Percentiles rank a stretch among this genome's conserved stretches.
Evolutionary conservation across 169 alveolate species (phyloP).

Genomic region (Plasmodium relictum): DNA sequence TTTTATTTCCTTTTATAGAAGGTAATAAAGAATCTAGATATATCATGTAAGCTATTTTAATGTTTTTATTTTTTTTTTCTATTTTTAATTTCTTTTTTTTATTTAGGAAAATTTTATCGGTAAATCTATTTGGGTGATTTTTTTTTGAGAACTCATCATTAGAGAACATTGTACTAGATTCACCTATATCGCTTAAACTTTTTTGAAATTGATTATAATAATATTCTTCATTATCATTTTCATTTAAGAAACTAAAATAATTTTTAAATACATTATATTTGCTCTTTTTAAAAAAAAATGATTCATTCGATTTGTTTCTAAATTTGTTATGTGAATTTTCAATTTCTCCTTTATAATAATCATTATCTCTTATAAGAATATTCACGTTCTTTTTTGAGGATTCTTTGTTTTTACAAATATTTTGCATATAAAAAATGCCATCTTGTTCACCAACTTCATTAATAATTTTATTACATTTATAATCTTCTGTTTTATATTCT

Average conservation of each 20-base stretch:
- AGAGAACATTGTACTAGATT: neutral
- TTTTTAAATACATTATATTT: neutral
- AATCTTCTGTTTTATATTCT: too few relatives aligned
- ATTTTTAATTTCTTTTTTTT: neutral
- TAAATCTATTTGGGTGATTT: neutral
- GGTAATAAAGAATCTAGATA: conserved; percentile 80
- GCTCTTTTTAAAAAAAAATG: conserved; percentile 12
- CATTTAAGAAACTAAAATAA: neutral
- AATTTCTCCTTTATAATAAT: neutral
- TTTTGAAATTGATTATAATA: neutral
- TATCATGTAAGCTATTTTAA: conserved; percentile 75
- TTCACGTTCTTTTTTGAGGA: neutral
- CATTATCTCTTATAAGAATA: neutral
- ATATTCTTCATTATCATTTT: neutral
- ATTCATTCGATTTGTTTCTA: conserved; percentile 43
- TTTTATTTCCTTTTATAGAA: conserved; percentile 53
- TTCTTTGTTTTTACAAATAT: neutral
- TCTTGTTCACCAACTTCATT: too few relatives aligned
- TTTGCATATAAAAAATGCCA: too few relatives aligned
- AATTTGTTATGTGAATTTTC: neutral
- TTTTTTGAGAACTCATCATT: too few relatives aligned
- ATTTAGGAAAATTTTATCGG: neutral
- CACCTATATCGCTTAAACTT: conserved; percentile 24
- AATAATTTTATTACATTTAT: too few relatives aligned
- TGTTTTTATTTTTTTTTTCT: conserved; percentile 6